A percentile compares a stretch with the other conserved stretches of the same genome.
These are phyloP conservation scores for Raffaelea deltoideospora DNA, from an alignment of 2,329 filamentous ascomycete genomes.

Conservation along the genomic window DNA sequence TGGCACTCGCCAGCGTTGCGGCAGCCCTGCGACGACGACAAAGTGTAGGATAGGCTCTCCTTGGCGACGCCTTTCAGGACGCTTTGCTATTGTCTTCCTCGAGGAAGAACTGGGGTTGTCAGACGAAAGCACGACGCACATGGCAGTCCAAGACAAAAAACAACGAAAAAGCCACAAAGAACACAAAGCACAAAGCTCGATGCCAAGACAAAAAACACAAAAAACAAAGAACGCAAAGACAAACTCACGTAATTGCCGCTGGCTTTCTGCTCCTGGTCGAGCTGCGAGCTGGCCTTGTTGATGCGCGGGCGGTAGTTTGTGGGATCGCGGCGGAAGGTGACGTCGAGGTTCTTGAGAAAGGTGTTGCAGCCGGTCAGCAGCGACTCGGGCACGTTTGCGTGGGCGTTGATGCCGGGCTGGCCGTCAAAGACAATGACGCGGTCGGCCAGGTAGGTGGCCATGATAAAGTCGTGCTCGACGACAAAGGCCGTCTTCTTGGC, in stretches of 20 bases:
- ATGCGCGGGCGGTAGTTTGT: conserved; percentile 94
- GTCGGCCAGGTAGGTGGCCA: conserved; percentile 54
- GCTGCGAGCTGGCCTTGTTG: conserved; percentile 91
- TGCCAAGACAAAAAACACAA: background rate
- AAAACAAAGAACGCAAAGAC: background rate
- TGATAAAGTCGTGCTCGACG: conserved; percentile 99
- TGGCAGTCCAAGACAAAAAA: too few species aligned
- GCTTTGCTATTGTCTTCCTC: conserved; percentile 51
- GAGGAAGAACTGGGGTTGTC: conserved; percentile 66
- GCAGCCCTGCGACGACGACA: background rate
- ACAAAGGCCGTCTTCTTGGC: conserved; percentile 98
- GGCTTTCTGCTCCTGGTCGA: conserved; percentile 95
- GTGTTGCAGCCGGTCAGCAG: conserved; percentile 90
- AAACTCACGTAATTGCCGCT: conserved; percentile 75
- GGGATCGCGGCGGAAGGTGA: conserved; percentile 96
- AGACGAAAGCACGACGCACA: too few species aligned
- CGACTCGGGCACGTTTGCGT: conserved; percentile 80
- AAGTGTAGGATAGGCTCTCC: conserved; percentile 17
- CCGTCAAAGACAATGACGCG: conserved; percentile 98
- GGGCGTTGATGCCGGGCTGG: conserved; percentile 72
- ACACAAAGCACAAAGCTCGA: too few species aligned
- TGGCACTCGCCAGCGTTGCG: too few species aligned
- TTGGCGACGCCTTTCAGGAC: conserved; percentile 46
- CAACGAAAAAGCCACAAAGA: background rate
- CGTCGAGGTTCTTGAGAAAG: conserved; percentile 92